These are phyloP conservation scores for Mycena alexandri DNA, from an alignment of 768 basidiomycete species.

Conservation along the genomic window DNA sequence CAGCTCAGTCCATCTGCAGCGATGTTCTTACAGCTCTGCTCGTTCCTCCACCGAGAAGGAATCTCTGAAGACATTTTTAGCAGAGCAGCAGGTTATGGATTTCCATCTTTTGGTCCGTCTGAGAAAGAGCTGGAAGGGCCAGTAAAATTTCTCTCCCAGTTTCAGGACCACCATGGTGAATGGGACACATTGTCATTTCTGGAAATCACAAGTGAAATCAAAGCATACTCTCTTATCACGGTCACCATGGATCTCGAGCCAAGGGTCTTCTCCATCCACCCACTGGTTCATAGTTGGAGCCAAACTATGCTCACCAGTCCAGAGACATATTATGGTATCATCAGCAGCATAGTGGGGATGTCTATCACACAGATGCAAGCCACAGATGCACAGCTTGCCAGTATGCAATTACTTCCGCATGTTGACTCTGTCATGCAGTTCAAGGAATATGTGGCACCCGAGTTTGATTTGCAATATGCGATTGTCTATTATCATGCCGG, in stretches of 20 bases:
- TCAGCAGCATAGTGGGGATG: too few relatives aligned
- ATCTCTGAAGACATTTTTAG: constrained; percentile 2
- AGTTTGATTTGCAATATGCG: too few relatives aligned
- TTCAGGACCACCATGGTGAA: not conserved
- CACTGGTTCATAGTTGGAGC: too few relatives aligned
- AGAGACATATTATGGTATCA: too few relatives aligned
- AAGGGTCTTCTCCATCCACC: too few relatives aligned
- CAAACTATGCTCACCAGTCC: too few relatives aligned
- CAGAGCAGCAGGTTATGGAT: not conserved
- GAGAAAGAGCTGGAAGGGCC: not conserved
- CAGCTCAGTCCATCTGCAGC: not conserved
- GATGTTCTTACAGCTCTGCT: not conserved
- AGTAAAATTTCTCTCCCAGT: not conserved
- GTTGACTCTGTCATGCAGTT: too few relatives aligned
- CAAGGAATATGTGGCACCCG: too few relatives aligned
- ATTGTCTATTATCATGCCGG: not conserved
- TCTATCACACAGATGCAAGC: too few relatives aligned
- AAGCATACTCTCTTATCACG: too few relatives aligned
- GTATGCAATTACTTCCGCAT: not conserved
- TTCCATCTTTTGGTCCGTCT: not conserved
- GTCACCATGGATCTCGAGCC: too few relatives aligned
- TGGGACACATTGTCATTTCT: not conserved
- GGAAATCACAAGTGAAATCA: too few relatives aligned
- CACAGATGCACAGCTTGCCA: not conserved
- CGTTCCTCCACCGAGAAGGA: not conserved